A percentile compares a stretch with the other conserved stretches of the same genome.
These are phyloP conservation scores for Teunomyces panamensis DNA, from an alignment of 805 yeast genomes.

Conservation along the genomic window DNA sequence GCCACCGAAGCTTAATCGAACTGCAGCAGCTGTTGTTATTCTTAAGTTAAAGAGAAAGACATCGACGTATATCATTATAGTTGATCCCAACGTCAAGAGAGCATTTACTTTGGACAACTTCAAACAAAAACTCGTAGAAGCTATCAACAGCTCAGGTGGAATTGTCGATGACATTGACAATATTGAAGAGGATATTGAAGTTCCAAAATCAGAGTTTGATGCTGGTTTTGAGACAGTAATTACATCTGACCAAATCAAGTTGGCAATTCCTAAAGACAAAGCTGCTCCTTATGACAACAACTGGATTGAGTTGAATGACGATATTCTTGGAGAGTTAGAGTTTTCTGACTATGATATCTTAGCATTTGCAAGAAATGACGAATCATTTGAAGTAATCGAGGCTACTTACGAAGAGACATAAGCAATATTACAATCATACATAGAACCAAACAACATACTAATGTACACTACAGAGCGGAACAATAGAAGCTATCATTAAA, in stretches of 20 bases:
- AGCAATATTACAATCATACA: conserved; percentile 1
- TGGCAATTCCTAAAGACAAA: conserved; percentile 43
- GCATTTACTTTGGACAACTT: conserved; percentile 19
- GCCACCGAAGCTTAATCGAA: conserved; percentile 16
- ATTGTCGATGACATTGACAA: conserved; percentile 24
- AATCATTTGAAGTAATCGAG: conserved; percentile 31
- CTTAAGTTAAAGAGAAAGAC: conserved; percentile 35
- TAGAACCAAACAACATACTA: conserved; percentile 1
- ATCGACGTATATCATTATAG: conserved; percentile 28
- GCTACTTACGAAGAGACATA: conserved; percentile 31
- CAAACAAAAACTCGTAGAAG: conserved; percentile 25
- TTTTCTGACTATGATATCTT: conserved; percentile 41
- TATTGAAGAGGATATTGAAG: conserved; percentile 27
- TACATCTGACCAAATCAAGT: conserved; percentile 21
- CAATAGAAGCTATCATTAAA: conserved; percentile 3
- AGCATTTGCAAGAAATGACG: conserved; percentile 39
- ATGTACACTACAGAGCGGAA: not conserved
- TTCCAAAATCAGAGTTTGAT: conserved; percentile 36
- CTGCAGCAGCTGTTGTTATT: conserved; percentile 18
- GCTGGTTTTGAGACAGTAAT: conserved; percentile 21
- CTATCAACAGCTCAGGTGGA: conserved; percentile 51
- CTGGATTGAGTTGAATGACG: conserved; percentile 33
- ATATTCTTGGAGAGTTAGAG: conserved; percentile 24
- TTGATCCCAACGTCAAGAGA: conserved; percentile 11
- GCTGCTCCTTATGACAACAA: conserved; percentile 31